Evolutionary conservation across 768 basidiomycete species (phyloP).

Genomic region (Aureoboletus auriporus): DNA sequence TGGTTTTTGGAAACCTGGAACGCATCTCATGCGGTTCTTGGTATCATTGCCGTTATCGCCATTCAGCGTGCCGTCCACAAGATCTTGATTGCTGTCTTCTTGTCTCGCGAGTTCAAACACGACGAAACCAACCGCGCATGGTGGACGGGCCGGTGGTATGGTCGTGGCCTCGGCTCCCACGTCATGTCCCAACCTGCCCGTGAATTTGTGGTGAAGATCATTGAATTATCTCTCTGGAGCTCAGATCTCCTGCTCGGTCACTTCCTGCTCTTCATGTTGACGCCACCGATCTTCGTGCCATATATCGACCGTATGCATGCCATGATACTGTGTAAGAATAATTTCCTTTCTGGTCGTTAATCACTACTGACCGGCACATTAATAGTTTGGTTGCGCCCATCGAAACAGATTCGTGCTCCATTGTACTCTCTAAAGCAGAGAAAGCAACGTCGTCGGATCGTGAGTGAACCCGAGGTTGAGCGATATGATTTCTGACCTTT

Average conservation of each 20-base stretch:
- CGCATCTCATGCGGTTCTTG: constrained; percentile 87
- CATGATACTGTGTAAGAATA: constrained; percentile 72
- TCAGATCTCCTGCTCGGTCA: constrained; percentile 90
- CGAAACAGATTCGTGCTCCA: constrained; percentile 90
- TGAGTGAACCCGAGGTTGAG: constrained; percentile 35
- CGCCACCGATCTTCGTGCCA: constrained; percentile 83
- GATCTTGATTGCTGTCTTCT: constrained; percentile 87
- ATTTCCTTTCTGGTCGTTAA: constrained; percentile 6
- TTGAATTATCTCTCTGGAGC: constrained; percentile 93
- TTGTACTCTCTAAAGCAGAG: constrained; percentile 88
- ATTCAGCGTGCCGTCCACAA: constrained; percentile 94
- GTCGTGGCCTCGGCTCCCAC: constrained; percentile 83
- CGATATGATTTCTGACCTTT: constrained; percentile 7
- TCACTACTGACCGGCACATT: constrained; percentile 16
- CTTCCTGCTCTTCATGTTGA: constrained; percentile 85
- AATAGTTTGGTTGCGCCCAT: constrained; percentile 90
- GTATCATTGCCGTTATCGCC: constrained; percentile 84
- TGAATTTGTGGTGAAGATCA: constrained; percentile 96
- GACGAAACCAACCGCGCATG: constrained; percentile 98
- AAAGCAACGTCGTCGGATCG: constrained; percentile 86
- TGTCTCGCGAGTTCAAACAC: constrained; percentile 98
- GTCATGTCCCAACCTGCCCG: constrained; percentile 97
- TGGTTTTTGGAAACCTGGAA: constrained; percentile 97
- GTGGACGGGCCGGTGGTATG: constrained; percentile 99
- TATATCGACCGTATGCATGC: constrained; percentile 92